Percentiles rank a stretch among this genome's conserved stretches.
Evolutionary conservation across 2,329 filamentous ascomycete species (phyloP).

Genomic region (Metarhizium sp.): DNA sequence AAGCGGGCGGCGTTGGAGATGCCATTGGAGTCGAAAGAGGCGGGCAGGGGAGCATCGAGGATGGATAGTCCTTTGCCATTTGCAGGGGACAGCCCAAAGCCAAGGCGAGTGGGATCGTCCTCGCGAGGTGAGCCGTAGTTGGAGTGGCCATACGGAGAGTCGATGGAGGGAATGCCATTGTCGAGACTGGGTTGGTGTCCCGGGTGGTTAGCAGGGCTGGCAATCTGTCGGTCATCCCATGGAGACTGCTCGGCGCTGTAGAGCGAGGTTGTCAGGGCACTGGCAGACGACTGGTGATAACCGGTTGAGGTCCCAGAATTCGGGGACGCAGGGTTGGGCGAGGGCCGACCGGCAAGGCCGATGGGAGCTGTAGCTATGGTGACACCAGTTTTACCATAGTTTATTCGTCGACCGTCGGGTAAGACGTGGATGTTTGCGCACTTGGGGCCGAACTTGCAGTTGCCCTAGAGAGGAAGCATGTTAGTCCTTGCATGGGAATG

Average conservation of each 20-base stretch:
- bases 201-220: constrained; percentile 23
- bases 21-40: constrained; percentile 93
- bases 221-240: constrained; percentile 26
- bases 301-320: constrained; percentile 23
- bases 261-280: constrained; percentile 53
- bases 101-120: constrained; percentile 44
- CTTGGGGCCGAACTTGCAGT: constrained; percentile 98
- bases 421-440: constrained; percentile 95
- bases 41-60: constrained; percentile 82
- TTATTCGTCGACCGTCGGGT: constrained; percentile 85
- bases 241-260: constrained; percentile 34
- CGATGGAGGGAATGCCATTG: constrained; percentile 46
- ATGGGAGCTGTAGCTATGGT: constrained; percentile 49
- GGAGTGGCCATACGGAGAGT: constrained; percentile 49
- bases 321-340: constrained; percentile 31
- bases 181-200: constrained; percentile 44
- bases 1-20: constrained; percentile 86
- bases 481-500: not conserved
- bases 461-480: constrained; percentile 51
- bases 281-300: constrained; percentile 51
- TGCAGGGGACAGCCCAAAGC: constrained; percentile 71
- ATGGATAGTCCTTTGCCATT: constrained; percentile 71
- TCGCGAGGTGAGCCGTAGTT: constrained; percentile 79
- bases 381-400: constrained; percentile 63
- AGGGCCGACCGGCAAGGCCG: constrained; percentile 58